phyloP scores from a whole-genome alignment of 225 moss, liverwort and hornwort species.

The Sphagnum tenellum region DNA sequence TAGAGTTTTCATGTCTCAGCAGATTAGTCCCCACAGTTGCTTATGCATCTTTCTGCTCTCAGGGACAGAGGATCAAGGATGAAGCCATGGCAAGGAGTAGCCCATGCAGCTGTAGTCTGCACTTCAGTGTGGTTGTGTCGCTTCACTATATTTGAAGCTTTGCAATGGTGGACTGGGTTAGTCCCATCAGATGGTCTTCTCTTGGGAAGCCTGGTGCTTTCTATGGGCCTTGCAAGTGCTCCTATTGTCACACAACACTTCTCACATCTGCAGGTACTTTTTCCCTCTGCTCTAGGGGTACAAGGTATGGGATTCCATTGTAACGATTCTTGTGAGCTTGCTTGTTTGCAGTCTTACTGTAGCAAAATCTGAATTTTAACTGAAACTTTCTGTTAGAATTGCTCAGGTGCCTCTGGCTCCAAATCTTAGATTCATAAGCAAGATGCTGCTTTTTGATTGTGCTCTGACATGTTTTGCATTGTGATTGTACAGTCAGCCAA shows the following conservation, averaged over 20 bases:
- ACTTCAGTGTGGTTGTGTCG: slow-evolving; percentile 89
- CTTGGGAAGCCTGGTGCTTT: slow-evolving; percentile 72
- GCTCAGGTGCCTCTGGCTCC: too few relatives aligned
- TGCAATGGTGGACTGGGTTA: slow-evolving; percentile 90
- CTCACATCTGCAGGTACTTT: slow-evolving; percentile 78
- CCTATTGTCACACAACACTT: slow-evolving; percentile 93
- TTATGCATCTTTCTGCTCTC: slow-evolving; percentile 11
- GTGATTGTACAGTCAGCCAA: slow-evolving; percentile 71
- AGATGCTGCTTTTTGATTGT: too few relatives aligned
- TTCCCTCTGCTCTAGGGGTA: background rate
- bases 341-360: too few relatives aligned
- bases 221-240: slow-evolving; percentile 64
- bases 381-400: too few relatives aligned
- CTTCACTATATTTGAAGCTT: slow-evolving; percentile 80
- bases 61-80: slow-evolving; percentile 83
- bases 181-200: slow-evolving; percentile 79
- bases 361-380: too few relatives aligned
- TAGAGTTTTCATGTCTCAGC: too few relatives aligned
- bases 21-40: too few relatives aligned
- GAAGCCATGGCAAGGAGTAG: slow-evolving; percentile 93
- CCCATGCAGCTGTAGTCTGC: slow-evolving; percentile 65
- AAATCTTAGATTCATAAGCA: too few relatives aligned
- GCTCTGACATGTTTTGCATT: background rate
- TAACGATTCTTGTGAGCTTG: too few relatives aligned
- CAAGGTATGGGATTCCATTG: too few relatives aligned